phyloP scores from a whole-genome alignment of 2,329 filamentous ascomycete species.

The Botrytis byssoidea region DNA sequence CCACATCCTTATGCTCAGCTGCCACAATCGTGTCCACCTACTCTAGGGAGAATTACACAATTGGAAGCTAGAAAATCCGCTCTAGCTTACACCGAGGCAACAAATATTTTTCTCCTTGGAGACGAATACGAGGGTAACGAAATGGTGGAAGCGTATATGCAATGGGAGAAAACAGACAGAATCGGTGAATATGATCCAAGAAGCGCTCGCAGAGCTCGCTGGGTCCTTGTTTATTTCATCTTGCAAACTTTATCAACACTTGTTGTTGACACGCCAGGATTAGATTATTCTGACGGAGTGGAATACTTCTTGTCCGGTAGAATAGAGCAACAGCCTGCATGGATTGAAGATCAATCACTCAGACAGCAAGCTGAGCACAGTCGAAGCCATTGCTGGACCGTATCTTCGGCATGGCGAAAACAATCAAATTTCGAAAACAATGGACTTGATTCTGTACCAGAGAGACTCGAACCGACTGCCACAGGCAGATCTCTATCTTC shows the following conservation, averaged over 20 bases:
- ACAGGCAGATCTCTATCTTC: slow-evolving; percentile 3
- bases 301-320: slow-evolving; percentile 57
- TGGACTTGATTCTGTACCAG: background rate
- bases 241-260: slow-evolving; percentile 59
- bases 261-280: slow-evolving; percentile 54
- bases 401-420: slow-evolving; percentile 20
- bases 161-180: slow-evolving; percentile 56
- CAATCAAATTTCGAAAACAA: background rate
- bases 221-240: slow-evolving; percentile 60
- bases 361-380: slow-evolving; percentile 36
- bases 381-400: slow-evolving; percentile 38
- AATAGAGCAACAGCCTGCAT: slow-evolving; percentile 55
- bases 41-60: slow-evolving; percentile 28
- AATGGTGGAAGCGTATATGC: slow-evolving; percentile 54
- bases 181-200: slow-evolving; percentile 53
- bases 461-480: background rate
- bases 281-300: slow-evolving; percentile 53
- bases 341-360: slow-evolving; percentile 43
- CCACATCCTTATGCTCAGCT: slow-evolving; percentile 66
- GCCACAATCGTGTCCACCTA: slow-evolving; percentile 49
- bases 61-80: slow-evolving; percentile 33
- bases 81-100: slow-evolving; percentile 58
- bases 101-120: slow-evolving; percentile 57
- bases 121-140: slow-evolving; percentile 53
- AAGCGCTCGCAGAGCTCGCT: slow-evolving; percentile 56